Evolutionary conservation across 2,329 filamentous ascomycete genomes (phyloP), one percentile per base, ranked within the genome.

Genomic region (Colletotrichum godetiae): DNA sequence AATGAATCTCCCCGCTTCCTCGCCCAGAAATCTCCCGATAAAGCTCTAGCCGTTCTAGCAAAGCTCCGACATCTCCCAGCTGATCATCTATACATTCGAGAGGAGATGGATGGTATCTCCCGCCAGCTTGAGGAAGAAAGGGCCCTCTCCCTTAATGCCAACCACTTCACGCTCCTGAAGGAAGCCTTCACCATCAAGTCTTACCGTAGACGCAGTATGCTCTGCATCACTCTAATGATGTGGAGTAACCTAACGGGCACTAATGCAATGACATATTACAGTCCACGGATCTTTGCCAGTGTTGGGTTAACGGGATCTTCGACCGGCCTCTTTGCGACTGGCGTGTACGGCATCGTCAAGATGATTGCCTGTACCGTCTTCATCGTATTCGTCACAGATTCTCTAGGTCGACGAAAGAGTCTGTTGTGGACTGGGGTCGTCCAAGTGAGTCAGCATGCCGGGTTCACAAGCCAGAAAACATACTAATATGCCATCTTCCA

Each of bases 261-360:
- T 6, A 75, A 76, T 42, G 75, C 75, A 5, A 67, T 76, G 62
- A 76, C 75, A 42, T 68, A 73, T 46, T 67, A 90, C 78, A 90
- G 91, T 0, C 27, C 27, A 29, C 90, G 88, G 1, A 88, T 93
- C n/a, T 93, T 93, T 83, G 84, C 86, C 74, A 88, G 86, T 22
- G 88, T 93, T 56, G 91, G 91, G 29, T 85, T 93, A 65, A 84
- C 78, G 1, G 90, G 90, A 4, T 89, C 88, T 4, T 88, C 87
- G 78, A 87, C 87, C 3, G 84, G 85, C 27, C 87, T 92, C 74
- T 83, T 92, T 24, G 91, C 90, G 0, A 92, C 91, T 0, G 91
- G 91, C 27, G 88, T 93, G 67, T 92, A 92, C 75, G 91, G 90
- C 13, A 88, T 92, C 1, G 88, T 92, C 75, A 92, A 92, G 67